Base-by-base conservation (phyloP, 116 monocot species). In the Posidonia oceanica region DNA sequence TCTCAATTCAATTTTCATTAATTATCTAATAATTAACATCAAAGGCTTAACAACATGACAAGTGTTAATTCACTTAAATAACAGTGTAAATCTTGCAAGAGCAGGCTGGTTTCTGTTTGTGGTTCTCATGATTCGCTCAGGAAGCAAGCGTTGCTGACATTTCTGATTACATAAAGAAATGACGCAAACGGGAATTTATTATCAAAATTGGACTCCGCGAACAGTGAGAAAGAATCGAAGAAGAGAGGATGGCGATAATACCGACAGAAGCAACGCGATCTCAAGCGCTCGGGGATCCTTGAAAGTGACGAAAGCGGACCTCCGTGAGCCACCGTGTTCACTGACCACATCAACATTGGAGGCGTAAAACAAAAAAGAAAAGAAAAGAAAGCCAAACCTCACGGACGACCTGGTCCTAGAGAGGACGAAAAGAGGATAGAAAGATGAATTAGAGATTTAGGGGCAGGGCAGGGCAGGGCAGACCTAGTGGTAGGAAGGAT, bases 201-300 rank as follows among this genome's bases (percentile, higher is more conserved):
- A 29, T 12, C 48, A 48, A 10, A 48, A 48, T 10, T 48, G 5
- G 48, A n/a, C 21, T 58, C 58, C 58, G 58, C 21, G n/a, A 21
- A 16, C 21, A 67, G 7, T 44, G 16, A 64, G 40, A 3, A 39
- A 40, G 36, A 57, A 55, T 39, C 66, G 22, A 15, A 15, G 57
- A 41, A 20, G 64, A 20, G 54, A 69, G 11, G 14, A 58, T 5
- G 18, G 6, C 58, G 16, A 14, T 3, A 41, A 23, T 87, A 97
- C 97, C 85, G 97, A 97, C 16, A 97, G 78, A 39, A 91, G 75
- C 23, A 97, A 61, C 11, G 92, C 97, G 71, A 97, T 97, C 79
- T 97, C 92, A 36, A 91, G 87, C 4, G 97, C 89, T 63, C 79
- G 86, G 4, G 91, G 70, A 69, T 96, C 91, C 75, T 82, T 96